phyloP scores from a whole-genome alignment of 345 rosid genomes.

The Limnanthes douglasii region DNA sequence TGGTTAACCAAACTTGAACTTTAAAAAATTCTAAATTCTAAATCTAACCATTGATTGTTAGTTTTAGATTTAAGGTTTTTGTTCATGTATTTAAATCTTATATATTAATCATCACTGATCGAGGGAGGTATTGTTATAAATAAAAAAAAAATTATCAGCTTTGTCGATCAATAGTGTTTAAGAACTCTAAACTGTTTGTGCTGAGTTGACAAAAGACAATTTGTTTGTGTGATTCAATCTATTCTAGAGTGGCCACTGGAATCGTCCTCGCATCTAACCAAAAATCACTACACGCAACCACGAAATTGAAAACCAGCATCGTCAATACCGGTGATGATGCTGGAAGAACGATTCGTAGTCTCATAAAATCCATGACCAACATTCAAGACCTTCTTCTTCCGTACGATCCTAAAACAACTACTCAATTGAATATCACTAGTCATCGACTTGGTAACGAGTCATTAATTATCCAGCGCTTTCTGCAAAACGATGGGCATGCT shows the following conservation, averaged over 20 bases:
- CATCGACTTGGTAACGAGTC: conserved; percentile 31
- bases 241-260: conserved; percentile 33
- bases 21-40: too few species aligned
- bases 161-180: background rate
- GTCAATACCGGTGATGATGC: conserved; percentile 26
- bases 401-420: conserved; percentile 21
- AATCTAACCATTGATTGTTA: too few species aligned
- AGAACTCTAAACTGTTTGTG: background rate
- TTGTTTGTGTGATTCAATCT: too few species aligned
- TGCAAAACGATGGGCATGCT: conserved; percentile 19
- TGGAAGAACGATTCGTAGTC: conserved; percentile 13
- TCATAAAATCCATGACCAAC: conserved; percentile 16
- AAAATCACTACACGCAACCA: conserved; percentile 18
- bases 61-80: too few species aligned
- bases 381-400: conserved; percentile 32
- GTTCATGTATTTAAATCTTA: too few species aligned
- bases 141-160: background rate
- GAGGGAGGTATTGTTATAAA: background rate
- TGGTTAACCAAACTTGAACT: too few species aligned
- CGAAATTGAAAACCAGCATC: conserved; percentile 24
- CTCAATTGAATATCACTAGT: conserved; percentile 20
- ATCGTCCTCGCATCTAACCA: conserved; percentile 29
- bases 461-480: conserved; percentile 16
- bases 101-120: too few species aligned
- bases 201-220: background rate